These are phyloP conservation scores for Hygrocybe coccinea DNA, from an alignment of 768 basidiomycete species.

Conservation along the genomic window DNA sequence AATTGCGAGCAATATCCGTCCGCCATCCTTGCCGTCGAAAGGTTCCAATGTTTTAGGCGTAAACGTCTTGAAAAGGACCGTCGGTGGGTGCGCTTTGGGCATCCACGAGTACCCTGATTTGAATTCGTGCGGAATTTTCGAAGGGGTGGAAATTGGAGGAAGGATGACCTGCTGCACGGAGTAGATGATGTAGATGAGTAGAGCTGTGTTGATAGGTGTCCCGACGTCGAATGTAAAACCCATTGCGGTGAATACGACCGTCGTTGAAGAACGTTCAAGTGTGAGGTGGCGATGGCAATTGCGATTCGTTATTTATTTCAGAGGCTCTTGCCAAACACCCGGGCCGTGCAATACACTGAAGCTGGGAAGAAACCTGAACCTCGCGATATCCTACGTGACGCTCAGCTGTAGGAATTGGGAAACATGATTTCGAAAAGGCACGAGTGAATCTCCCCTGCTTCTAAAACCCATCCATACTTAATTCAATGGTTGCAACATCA, in stretches of 20 bases:
- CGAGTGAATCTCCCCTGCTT: no score
- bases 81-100: slow-evolving; percentile 76
- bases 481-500: no score
- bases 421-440: no score
- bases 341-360: not conserved
- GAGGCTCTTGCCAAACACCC: not conserved
- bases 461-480: no score
- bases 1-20: slow-evolving; percentile 82
- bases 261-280: no score
- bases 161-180: slow-evolving; percentile 69
- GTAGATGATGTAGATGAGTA: slow-evolving; percentile 75
- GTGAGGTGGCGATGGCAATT: no score
- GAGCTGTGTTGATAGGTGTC: slow-evolving; percentile 75
- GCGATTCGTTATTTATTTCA: not conserved
- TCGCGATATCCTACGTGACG: no score
- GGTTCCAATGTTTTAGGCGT: slow-evolving; percentile 71
- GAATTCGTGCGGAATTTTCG: slow-evolving; percentile 60
- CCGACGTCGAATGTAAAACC: slow-evolving; percentile 46
- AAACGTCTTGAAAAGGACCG: slow-evolving; percentile 70
- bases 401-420: no score
- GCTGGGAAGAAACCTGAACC: no score
- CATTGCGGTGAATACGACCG: slow-evolving; percentile 33
- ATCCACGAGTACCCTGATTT: slow-evolving; percentile 88
- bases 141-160: slow-evolving; percentile 53
- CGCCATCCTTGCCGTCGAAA: slow-evolving; percentile 59